Percentiles rank a stretch among this genome's conserved stretches.
Conservation (phyloP, 306 rosid genomes). For the Vigna trinervia region DNA sequence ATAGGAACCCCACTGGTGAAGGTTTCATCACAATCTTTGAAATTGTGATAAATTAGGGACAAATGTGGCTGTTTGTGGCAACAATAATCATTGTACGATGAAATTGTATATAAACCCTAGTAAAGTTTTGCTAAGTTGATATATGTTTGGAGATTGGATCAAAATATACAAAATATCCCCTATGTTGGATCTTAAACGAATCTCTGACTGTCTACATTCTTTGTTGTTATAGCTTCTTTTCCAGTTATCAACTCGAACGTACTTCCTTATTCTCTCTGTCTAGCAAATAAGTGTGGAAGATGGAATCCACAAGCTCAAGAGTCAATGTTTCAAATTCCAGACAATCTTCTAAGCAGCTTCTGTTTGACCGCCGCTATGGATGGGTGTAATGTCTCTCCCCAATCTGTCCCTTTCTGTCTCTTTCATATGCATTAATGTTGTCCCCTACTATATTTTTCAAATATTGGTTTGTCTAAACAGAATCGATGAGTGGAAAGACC, state of each 20-base stretch:
- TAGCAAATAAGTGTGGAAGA: constrained; percentile 34
- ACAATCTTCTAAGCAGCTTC: constrained; percentile 64
- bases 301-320: constrained; percentile 50
- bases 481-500: constrained; percentile 90
- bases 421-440: neutral
- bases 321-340: constrained; percentile 41
- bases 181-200: constrained; percentile 4
- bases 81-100: neutral
- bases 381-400: constrained; percentile 72
- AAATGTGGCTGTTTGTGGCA: neutral
- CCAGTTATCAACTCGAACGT: neutral
- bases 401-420: constrained; percentile 21
- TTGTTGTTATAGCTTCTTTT: constrained; percentile 6
- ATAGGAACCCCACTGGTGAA: neutral
- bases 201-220: constrained; percentile 9
- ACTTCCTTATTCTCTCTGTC: neutral
- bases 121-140: neutral
- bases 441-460: neutral
- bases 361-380: constrained; percentile 95
- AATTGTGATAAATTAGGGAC: neutral
- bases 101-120: neutral
- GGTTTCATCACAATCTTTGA: neutral
- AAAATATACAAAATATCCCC: neutral
- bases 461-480: constrained; percentile 50
- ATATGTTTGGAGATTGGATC: neutral